These are phyloP conservation scores for Podaxis sp. DNA, from an alignment of 768 basidiomycete genomes.

Conservation along the genomic window DNA sequence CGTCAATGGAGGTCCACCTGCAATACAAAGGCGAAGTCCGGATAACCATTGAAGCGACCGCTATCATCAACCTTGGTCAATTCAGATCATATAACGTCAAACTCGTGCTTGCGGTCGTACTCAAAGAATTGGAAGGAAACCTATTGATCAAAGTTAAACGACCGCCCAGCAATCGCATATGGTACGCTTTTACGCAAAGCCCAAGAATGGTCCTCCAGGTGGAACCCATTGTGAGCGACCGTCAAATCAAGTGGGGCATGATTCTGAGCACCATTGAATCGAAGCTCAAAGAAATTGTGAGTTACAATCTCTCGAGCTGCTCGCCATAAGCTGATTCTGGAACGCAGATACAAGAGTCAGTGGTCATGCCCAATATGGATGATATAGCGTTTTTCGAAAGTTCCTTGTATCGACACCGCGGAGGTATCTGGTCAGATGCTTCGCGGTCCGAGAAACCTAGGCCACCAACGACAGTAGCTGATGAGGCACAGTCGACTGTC, in stretches of 20 bases:
- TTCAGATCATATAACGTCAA: slow-evolving; percentile 92
- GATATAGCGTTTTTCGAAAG: slow-evolving; percentile 97
- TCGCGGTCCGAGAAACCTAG: slow-evolving; percentile 39
- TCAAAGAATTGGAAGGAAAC: slow-evolving; percentile 91
- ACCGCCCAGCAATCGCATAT: slow-evolving; percentile 94
- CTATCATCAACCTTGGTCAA: slow-evolving; percentile 79
- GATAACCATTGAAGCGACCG: slow-evolving; percentile 88
- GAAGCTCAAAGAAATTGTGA: slow-evolving; percentile 84
- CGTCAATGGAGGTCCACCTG: slow-evolving; percentile 83
- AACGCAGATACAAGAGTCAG: slow-evolving; percentile 83
- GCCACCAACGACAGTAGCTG: slow-evolving; percentile 19
- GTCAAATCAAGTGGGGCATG: slow-evolving; percentile 94
- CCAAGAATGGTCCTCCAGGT: slow-evolving; percentile 89
- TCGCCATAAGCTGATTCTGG: background rate
- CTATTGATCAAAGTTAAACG: slow-evolving; percentile 85
- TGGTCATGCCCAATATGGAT: slow-evolving; percentile 98
- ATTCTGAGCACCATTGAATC: slow-evolving; percentile 89
- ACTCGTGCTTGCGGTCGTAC: slow-evolving; percentile 82
- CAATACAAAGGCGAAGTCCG: slow-evolving; percentile 86
- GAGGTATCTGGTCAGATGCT: slow-evolving; percentile 89
- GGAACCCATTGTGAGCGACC: slow-evolving; percentile 91
- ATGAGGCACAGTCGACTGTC: slow-evolving; percentile 32
- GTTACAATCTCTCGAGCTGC: slow-evolving; percentile 15
- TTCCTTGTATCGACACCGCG: slow-evolving; percentile 57
- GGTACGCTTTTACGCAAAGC: slow-evolving; percentile 92